Evolutionary conservation across 768 basidiomycete species (phyloP), one percentile per base, ranked within the genome.

Genomic region (Naganishia antarctica): DNA sequence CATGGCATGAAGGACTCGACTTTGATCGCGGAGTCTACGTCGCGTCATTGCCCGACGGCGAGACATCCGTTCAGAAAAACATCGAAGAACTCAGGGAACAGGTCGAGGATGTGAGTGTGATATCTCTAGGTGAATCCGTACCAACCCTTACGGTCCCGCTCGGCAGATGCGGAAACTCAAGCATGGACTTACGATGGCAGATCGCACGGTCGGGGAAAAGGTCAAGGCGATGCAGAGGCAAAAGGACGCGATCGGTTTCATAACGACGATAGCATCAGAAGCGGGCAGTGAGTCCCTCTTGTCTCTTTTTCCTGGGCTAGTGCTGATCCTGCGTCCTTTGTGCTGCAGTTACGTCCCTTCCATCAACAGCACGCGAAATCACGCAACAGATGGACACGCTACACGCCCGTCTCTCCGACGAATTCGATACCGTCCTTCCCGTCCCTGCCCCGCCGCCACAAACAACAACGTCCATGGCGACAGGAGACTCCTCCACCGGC

Each of bases 81-180:
- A 80, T 91, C 2, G 86, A 88, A 26, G 81, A 84, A 40, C 76
- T 91, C 50, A 79, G 88, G 51, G 80, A 81, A 67, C 81, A 84
- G 69, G 79, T 93, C 3, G 85, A 89, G 61, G 83, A 84, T 70
- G 90, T 90, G 70, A 69, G 86, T n/a, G n/a, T n/a, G n/a, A n/a
- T n/a, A n/a, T n/a, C n/a, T n/a, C n/a, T n/a, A n/a, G n/a, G n/a
- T n/a, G n/a, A n/a, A n/a, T n/a, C n/a, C n/a, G n/a, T n/a, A n/a
- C n/a, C n/a, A n/a, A n/a, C n/a, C n/a, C n/a, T n/a, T n/a, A n/a
- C n/a, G n/a, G n/a, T n/a, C n/a, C n/a, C n/a, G n/a, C n/a, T n/a
- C 46, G 41, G 45, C 67, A 91, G 88, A 83, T 86, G 82, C 81
- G 87, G n/a, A 84, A 82, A 66, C 77, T 89, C 29, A 82, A 83